Evolutionary conservation across 306 rosid genomes (phyloP), one percentile per base, ranked within the genome.

Genomic region (Trifolium pratense): DNA sequence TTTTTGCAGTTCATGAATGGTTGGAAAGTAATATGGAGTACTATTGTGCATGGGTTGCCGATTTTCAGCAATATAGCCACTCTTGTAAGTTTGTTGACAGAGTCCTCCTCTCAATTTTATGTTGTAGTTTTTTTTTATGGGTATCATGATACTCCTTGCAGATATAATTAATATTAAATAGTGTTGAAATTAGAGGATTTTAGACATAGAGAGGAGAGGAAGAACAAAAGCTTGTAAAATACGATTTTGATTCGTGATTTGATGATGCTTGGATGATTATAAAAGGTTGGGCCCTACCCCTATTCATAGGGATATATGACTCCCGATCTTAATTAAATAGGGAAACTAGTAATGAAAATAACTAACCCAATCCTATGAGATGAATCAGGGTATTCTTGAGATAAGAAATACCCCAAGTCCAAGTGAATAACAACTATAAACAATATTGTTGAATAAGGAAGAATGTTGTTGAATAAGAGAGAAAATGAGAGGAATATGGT

Each of bases 21-120:
- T 71, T 91, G 98, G 98, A 88, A 89, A 80, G 75, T 80, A 18
- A 73, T 93, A 40, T 91, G 97, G 97, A 86, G 89, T 77, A 78
- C 81, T 73, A 73, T 91, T 80, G 84, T 89, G 75, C 97, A 91
- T 61, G 94, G 88, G 20, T 82, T 93, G 74, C 97, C 97, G 2
- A 84, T 85, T 75, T 89, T 89, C 84, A 89, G 96, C 83, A 87
- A 85, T 53, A 84, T 86, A 81, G 70, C 76, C 75, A 68, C 82
- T 73, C 87, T 93, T 77, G 98, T 93, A 91, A 85, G 91, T 84
- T 78, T 84, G 68, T 76, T 60, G 29, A 70, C 29, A 66, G 16
- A 66, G 29, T 70, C 49, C 6, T 23, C 15, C 49, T n/a, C n/a
- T 48, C 51, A 57, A 56, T 68, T 67, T 68, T 60, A 40, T 37